These are phyloP conservation scores for Colletotrichum sansevieriae DNA, from an alignment of 2,329 filamentous ascomycete species.

Conservation along the genomic window DNA sequence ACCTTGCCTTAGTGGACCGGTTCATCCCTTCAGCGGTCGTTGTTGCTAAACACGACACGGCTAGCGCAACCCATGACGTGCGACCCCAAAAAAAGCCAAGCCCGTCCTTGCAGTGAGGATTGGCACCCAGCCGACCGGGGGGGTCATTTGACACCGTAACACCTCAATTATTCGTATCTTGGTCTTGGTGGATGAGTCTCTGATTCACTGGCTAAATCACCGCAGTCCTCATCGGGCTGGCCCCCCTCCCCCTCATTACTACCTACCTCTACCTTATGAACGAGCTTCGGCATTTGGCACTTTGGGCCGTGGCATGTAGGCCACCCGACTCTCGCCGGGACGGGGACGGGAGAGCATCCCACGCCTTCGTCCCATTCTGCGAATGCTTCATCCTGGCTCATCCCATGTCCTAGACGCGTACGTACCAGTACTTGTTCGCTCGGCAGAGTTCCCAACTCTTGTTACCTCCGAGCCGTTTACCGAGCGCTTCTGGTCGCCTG, in stretches of 20 bases:
- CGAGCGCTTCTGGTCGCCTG: constrained; percentile 1
- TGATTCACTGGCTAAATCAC: constrained; percentile 16
- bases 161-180: no score
- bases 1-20: constrained; percentile 6
- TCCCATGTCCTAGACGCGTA: background rate
- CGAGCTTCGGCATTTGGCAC: no score
- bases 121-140: constrained; percentile 23
- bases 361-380: constrained; percentile 14
- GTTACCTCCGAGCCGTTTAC: constrained; percentile 2
- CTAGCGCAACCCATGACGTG: constrained; percentile 27
- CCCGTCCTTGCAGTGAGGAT: background rate
- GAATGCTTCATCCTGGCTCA: background rate
- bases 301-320: background rate
- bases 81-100: constrained; percentile 5
- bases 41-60: constrained; percentile 26
- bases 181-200: no score
- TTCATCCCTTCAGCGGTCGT: constrained; percentile 28
- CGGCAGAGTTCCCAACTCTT: background rate
- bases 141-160: background rate
- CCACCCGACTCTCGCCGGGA: no score
- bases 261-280: no score
- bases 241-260: background rate
- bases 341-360: background rate
- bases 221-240: background rate
- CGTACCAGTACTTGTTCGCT: no score